Base-by-base conservation (phyloP, 2,329 filamentous ascomycete species). In the Aspergillus calidoustus region DNA sequence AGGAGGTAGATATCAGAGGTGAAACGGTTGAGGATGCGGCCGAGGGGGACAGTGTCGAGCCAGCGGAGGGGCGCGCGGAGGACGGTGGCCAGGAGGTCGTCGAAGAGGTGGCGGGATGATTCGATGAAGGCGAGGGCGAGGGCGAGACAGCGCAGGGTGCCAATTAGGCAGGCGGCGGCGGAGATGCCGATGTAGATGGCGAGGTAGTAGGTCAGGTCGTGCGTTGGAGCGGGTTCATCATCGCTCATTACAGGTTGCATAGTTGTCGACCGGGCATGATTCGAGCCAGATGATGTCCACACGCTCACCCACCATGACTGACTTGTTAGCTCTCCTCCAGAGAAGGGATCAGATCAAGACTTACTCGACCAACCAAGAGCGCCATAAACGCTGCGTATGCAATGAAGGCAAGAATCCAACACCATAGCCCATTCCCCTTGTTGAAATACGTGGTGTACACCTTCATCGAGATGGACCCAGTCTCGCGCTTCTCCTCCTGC, bases 41-140 rank as follows among this genome's bases (percentile, higher is more conserved):
- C 91, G 1, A 92, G 81, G 0, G 91, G 91, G 0, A 92, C 88
- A 0, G 90, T 93, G 70, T 93, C 91, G 46, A 93, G 83, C 89
- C 90, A 92, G 61, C 90, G 82, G n/a, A 93, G 80, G 3, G 89
- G 90, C 2, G 91, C 87, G 23, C 89, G 85, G 7, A 94, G 80
- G 5, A 93, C 84, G 1, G 86, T 83, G 65, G 86, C 87, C 38
- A 89, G 86, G 62, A 93, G 84, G 60, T 84, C 84, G 38, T 86
- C 83, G 64, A 92, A 93, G 9, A 93, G 81, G 51, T 80, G 79
- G 44, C 86, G 82, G 19, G 89, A 92, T 3, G 90, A 90, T 62
- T 82, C 83, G 66, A 93, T 82, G 54, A 89, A 87, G 15, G 81
- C 69, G 68, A 87, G 91, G 7, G 89, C 80, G 73, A 86, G 87